These are phyloP conservation scores for Ustilago hordei DNA, from an alignment of 1,284 basidiomycete species.

Conservation along the genomic window DNA sequence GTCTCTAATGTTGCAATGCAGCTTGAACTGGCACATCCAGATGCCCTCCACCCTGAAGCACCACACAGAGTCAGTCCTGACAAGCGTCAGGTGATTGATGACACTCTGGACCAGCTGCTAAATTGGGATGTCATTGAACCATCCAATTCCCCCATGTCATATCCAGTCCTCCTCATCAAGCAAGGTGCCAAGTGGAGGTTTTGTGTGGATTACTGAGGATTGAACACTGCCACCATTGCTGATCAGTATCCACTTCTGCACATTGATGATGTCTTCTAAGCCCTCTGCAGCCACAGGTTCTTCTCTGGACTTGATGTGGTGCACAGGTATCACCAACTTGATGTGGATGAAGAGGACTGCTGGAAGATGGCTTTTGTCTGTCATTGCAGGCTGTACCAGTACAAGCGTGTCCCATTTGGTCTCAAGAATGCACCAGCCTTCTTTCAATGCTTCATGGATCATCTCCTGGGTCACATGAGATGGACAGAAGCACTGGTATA, in stretches of 20 bases:
- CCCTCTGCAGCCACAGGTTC: not conserved
- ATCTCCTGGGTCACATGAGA: not conserved
- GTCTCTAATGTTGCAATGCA: not conserved
- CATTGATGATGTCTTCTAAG: constrained; percentile 6
- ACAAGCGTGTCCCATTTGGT: not conserved
- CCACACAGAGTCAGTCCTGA: not conserved
- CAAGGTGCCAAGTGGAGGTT: constrained; percentile 1
- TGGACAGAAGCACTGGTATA: constrained; percentile 8
- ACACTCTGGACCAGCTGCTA: not conserved
- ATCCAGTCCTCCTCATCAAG: not conserved
- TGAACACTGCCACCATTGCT: not conserved
- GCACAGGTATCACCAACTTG: not conserved
- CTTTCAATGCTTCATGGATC: constrained; percentile 6
- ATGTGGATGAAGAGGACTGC: not conserved
- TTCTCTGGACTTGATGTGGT: not conserved
- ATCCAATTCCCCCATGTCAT: not conserved
- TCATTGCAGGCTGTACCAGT: not conserved
- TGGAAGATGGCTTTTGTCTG: constrained; percentile 5
- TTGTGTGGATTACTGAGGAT: not conserved
- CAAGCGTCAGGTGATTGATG: not conserved
- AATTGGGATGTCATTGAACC: constrained; percentile 1
- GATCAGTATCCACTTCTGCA: not conserved
- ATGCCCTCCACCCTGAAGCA: not conserved
- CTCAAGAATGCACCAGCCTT: not conserved
- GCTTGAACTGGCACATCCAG: not conserved